phyloP scores from a whole-genome alignment of 441 rosid genomes.

The Flueggea neowawraea region DNA sequence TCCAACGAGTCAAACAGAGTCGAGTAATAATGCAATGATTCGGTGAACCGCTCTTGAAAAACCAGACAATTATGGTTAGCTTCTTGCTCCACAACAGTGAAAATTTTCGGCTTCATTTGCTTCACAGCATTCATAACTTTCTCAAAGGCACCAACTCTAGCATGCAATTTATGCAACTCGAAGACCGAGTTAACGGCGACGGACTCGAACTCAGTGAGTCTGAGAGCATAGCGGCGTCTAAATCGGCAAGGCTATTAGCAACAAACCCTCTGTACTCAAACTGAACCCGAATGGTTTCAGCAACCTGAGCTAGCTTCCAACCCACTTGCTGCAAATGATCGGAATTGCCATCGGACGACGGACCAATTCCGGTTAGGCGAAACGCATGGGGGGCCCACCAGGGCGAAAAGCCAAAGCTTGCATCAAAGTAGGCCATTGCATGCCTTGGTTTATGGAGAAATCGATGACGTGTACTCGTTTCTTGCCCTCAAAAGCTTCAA shows the following conservation, averaged over 20 bases:
- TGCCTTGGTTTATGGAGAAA: conserved; percentile 75
- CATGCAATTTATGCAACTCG: conserved; percentile 67
- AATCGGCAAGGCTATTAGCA: conserved; percentile 75
- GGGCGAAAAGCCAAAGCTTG: conserved; percentile 75
- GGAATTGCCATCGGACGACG: conserved; percentile 53
- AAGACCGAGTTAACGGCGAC: conserved; percentile 91
- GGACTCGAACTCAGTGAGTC: conserved; percentile 52
- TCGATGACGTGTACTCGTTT: conserved; percentile 75
- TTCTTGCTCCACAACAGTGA: conserved; percentile 89
- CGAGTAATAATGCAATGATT: conserved; percentile 75
- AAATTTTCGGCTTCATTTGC: conserved; percentile 67
- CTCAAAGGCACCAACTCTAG: conserved; percentile 59
- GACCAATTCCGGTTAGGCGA: conserved; percentile 80
- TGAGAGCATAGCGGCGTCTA: conserved; percentile 76
- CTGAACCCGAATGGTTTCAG: conserved; percentile 63
- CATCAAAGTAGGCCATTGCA: conserved; percentile 90
- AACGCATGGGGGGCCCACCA: conserved; percentile 86
- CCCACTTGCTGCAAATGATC: conserved; percentile 85
- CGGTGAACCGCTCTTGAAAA: conserved; percentile 81
- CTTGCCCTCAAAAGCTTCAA: conserved; percentile 73
- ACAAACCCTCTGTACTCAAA: conserved; percentile 81
- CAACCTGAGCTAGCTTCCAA: conserved; percentile 67
- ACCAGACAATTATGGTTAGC: conserved; percentile 79
- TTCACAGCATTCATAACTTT: conserved; percentile 63
- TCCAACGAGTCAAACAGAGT: conserved; percentile 86